phyloP scores from a whole-genome alignment of 345 rosid genomes.

The Hibiscus mutabilis region DNA sequence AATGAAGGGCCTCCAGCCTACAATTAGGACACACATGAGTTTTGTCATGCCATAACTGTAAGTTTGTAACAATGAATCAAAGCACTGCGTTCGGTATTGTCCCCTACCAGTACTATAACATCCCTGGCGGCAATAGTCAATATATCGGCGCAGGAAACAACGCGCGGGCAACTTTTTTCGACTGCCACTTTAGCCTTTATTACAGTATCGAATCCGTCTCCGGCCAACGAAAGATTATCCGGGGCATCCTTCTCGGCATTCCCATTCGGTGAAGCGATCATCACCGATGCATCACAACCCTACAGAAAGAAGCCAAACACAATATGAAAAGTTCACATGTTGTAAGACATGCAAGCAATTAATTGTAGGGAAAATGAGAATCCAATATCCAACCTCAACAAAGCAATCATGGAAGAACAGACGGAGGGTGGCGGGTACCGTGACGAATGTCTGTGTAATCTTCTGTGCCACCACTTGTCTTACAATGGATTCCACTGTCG shows the following conservation, averaged over 20 bases:
- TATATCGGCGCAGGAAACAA: conserved; percentile 37
- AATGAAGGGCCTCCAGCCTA: conserved; percentile 36
- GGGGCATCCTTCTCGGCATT: conserved; percentile 32
- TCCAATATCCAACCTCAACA: conserved; percentile 38
- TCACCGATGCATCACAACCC: conserved; percentile 41
- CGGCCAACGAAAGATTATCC: conserved; percentile 27
- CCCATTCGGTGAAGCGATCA: conserved; percentile 28
- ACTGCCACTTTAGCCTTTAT: conserved; percentile 27
- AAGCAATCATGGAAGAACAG: conserved; percentile 92
- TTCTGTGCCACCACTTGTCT: conserved; percentile 44
- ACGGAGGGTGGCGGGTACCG: conserved; percentile 73
- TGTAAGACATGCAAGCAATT: neutral
- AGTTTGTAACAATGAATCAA: neutral
- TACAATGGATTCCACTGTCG: conserved; percentile 63
- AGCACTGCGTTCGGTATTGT: neutral
- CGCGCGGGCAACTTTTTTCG: conserved; percentile 19
- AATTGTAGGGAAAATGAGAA: neutral
- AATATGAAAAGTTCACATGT: neutral
- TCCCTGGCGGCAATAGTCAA: conserved; percentile 33
- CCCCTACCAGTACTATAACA: conserved; percentile 26
- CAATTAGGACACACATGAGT: neutral
- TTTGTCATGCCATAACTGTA: neutral
- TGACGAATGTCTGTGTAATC: conserved; percentile 39
- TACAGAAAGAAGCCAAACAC: no score
- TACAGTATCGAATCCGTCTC: conserved; percentile 37